These are phyloP conservation scores for Ottelia alismoides DNA, from an alignment of 106 monocot genomes.

Conservation along the genomic window DNA sequence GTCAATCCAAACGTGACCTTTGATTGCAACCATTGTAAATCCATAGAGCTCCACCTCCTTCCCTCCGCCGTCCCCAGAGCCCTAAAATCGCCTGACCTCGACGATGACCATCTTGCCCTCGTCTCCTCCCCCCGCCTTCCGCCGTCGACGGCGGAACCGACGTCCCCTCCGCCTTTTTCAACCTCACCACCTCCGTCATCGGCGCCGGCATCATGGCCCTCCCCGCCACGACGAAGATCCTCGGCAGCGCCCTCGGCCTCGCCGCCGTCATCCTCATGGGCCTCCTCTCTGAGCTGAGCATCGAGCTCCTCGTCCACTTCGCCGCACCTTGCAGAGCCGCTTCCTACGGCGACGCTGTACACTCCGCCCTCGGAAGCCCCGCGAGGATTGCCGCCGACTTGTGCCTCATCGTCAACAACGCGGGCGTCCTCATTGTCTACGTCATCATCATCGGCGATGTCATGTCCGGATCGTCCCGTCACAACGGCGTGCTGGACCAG, in stretches of 20 bases:
- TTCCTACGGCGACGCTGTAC: slow-evolving; percentile 6
- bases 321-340: neutral
- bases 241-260: slow-evolving; percentile 7
- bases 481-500: too few relatives aligned
- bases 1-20: too few relatives aligned
- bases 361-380: slow-evolving; percentile 3
- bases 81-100: too few relatives aligned
- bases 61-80: too few relatives aligned
- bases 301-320: slow-evolving; percentile 9
- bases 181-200: slow-evolving; percentile 17
- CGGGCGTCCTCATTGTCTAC: slow-evolving; percentile 12
- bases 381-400: neutral
- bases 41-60: too few relatives aligned
- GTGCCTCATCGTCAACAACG: slow-evolving; percentile 4
- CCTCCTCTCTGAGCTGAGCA: slow-evolving; percentile 5
- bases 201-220: slow-evolving; percentile 20
- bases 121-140: too few relatives aligned
- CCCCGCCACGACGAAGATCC: slow-evolving; percentile 11
- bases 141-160: neutral
- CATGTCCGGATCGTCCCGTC: neutral
- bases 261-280: slow-evolving; percentile 4
- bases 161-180: slow-evolving; percentile 8
- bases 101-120: too few relatives aligned
- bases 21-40: too few relatives aligned
- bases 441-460: slow-evolving; percentile 7